Percentiles rank a stretch among this genome's conserved stretches.
phyloP scores from a whole-genome alignment of 768 basidiomycete species.

The Kwoniella bestiolae region DNA sequence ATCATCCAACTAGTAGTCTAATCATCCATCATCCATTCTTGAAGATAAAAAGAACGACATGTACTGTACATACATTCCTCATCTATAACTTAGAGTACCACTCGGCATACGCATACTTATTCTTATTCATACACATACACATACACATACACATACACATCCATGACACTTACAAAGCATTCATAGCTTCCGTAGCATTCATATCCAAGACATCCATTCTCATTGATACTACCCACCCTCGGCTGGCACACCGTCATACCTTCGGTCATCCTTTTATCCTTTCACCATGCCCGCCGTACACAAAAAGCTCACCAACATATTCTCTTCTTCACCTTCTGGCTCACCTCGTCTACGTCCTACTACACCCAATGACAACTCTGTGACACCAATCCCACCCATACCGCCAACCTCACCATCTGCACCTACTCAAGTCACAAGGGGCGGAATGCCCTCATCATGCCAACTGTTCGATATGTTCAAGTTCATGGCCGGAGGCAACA shows the following conservation, averaged over 20 bases:
- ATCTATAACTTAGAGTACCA: neutral
- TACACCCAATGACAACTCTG: neutral
- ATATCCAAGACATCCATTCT: too few species aligned
- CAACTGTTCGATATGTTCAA: conserved; percentile 45
- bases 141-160: too few species aligned
- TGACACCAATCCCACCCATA: conserved; percentile 5
- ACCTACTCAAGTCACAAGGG: conserved; percentile 7
- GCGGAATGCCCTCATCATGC: conserved; percentile 18
- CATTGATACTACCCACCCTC: neutral
- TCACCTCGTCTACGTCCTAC: conserved; percentile 20
- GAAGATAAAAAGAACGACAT: too few species aligned
- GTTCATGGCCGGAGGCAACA: conserved; percentile 33
- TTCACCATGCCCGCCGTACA: conserved; percentile 19
- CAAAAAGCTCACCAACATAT: conserved; percentile 16
- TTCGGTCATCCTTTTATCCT: conserved; percentile 3
- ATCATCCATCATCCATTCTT: too few species aligned
- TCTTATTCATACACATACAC: too few species aligned
- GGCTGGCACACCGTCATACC: neutral
- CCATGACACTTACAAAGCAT: too few species aligned
- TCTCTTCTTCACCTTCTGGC: conserved; percentile 14
- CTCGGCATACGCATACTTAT: conserved; percentile 2
- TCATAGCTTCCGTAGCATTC: too few species aligned
- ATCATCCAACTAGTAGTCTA: too few species aligned
- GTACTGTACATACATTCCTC: too few species aligned
- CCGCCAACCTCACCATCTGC: neutral